Evolutionary conservation across 345 rosid genomes (phyloP), one percentile per base, ranked within the genome.

Genomic region (Hibiscus tridactylites): DNA sequence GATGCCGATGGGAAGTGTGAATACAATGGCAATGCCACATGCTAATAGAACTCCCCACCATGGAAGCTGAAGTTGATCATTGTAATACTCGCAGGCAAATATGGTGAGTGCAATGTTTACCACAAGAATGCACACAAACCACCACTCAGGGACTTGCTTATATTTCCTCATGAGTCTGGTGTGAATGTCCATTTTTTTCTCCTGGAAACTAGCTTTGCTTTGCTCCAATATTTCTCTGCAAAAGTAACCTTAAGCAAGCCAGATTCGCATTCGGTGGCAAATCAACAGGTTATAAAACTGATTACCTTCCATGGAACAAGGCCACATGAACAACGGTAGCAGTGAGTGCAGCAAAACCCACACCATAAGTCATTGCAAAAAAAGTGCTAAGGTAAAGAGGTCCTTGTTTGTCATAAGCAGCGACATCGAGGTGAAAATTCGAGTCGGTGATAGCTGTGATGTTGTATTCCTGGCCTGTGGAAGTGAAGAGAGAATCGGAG

Each of bases 11-110:
- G 99, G 99, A 71, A 95, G 97, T 58, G 98, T 92, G 83, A 95
- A 92, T 9, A 80, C 12, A 68, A 95, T 85, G 76, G 99, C 99
- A 58, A 95, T 76, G 19, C 63, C 74, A 71, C 97, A 95, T 3
- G 99, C 99, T 54, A 95, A 78, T n/a, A 92, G 54, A 64, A 92
- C 98, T 57, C 98, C 99, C 98, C 99, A 95, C 99, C 99, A 95
- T 3, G 98, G 99, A 66, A 92, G 72, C 33, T 92, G 98, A 77
- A 95, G 99, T 81, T 92, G 97, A 7, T 85, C 85, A 61, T 79
- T 92, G 81, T 87, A 95, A 81, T 89, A 92, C 74, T 95, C 88
- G 68, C 98, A 95, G 62, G 97, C 83, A 68, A 90, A 92, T 9
- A 89, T 46, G 24, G 98, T 89, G 31, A 61, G 86, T 29, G 83